Conservation (phyloP, 2,329 filamentous ascomycete genomes). For the Periconia macrospinosa region DNA sequence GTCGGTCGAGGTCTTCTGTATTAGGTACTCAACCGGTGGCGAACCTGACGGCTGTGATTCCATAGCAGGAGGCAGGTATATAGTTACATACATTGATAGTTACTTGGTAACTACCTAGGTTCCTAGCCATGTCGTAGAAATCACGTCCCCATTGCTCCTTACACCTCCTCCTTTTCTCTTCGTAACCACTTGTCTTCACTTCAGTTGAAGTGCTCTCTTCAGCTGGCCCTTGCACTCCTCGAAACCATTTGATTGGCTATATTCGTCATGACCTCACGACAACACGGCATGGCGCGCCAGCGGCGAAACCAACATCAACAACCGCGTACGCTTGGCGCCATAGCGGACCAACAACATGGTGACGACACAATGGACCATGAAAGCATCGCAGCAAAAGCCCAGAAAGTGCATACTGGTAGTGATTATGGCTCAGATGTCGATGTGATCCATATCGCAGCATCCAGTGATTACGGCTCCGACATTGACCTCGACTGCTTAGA, state of each 20-base stretch:
- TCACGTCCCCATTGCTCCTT: neutral
- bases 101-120: no score
- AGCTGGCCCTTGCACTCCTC: neutral
- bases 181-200: neutral
- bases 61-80: no score
- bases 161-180: neutral
- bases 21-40: no score
- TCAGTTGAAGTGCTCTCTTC: neutral
- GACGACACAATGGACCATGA: conserved; percentile 26
- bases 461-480: conserved; percentile 68
- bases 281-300: conserved; percentile 11
- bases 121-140: no score
- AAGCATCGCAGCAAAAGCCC: conserved; percentile 11
- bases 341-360: conserved; percentile 12
- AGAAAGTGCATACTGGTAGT: conserved; percentile 36
- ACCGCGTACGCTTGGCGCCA: conserved; percentile 2
- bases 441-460: conserved; percentile 41
- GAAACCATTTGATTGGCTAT: neutral
- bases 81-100: no score
- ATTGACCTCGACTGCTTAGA: conserved; percentile 57
- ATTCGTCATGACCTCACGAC: conserved; percentile 15
- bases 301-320: conserved; percentile 1
- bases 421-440: conserved; percentile 68
- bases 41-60: neutral
- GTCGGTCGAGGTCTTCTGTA: no score